phyloP scores from a whole-genome alignment of 768 basidiomycete species.

The Naematelia encephala region DNA sequence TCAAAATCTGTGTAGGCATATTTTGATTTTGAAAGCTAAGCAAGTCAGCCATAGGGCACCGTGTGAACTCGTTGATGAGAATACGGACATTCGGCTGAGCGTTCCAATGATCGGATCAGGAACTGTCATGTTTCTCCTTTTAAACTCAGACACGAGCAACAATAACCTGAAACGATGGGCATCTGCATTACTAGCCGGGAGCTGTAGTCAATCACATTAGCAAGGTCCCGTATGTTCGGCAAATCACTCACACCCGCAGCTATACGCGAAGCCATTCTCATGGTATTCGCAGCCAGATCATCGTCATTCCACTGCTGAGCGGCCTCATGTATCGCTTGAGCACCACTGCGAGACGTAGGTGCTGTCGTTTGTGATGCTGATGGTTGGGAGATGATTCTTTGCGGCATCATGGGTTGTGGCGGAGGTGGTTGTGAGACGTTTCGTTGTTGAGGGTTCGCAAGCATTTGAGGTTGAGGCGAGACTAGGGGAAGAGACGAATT shows the following conservation, averaged over 20 bases:
- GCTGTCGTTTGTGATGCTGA: background rate
- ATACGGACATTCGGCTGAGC: background rate
- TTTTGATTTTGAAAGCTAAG: background rate
- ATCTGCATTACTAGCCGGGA: background rate
- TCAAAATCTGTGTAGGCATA: background rate
- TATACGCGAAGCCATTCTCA: background rate
- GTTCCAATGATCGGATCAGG: background rate
- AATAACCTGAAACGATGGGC: background rate
- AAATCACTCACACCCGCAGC: background rate
- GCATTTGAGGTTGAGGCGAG: slow-evolving; percentile 21
- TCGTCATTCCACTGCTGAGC: background rate
- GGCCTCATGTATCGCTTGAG: background rate
- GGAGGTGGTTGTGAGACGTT: background rate
- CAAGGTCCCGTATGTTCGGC: background rate
- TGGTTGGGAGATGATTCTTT: background rate
- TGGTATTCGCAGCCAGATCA: background rate
- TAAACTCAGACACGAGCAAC: background rate
- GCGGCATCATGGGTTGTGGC: background rate
- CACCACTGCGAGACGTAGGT: background rate
- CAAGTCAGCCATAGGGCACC: background rate
- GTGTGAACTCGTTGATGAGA: background rate
- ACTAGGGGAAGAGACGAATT: slow-evolving; percentile 17
- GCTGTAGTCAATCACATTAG: background rate
- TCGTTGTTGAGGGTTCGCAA: slow-evolving; percentile 8
- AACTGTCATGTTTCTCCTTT: background rate